Evolutionary conservation across 257 asterid genomes (phyloP).

Genomic region (Echites panduratus): DNA sequence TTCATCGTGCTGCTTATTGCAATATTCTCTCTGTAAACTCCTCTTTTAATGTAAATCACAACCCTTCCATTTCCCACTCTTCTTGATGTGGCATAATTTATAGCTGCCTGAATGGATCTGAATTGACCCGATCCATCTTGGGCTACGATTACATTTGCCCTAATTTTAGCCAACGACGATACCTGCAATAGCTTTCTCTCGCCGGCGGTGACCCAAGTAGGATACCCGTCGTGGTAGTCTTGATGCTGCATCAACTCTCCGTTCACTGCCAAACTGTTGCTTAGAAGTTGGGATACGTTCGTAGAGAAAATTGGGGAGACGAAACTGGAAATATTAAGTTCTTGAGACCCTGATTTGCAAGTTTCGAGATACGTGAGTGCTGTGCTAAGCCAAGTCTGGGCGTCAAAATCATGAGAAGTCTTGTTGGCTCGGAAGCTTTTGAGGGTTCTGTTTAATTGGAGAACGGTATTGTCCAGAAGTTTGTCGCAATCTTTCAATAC

Average conservation of each 20-base stretch:
- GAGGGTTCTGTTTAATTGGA: conserved; percentile 41
- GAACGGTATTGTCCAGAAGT: conserved; percentile 45
- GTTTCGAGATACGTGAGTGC: conserved; percentile 56
- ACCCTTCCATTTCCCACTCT: conserved; percentile 41
- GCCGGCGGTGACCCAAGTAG: conserved; percentile 33
- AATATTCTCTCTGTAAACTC: conserved; percentile 64
- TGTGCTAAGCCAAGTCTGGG: conserved; percentile 83
- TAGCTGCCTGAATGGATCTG: conserved; percentile 58
- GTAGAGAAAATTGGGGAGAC: conserved; percentile 37
- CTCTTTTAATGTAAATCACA: conserved; percentile 61
- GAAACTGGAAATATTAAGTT: conserved; percentile 38
- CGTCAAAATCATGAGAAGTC: conserved; percentile 29
- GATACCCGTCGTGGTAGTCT: conserved; percentile 23
- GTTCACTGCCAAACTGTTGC: conserved; percentile 54
- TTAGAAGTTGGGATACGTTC: conserved; percentile 47
- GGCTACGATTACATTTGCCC: conserved; percentile 53
- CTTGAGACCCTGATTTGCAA: conserved; percentile 47
- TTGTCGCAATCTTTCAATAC: conserved; percentile 41
- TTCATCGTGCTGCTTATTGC: conserved; percentile 39
- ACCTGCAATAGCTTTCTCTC: conserved; percentile 46
- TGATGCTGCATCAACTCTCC: conserved; percentile 28
- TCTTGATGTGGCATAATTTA: conserved; percentile 37
- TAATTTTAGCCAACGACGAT: conserved; percentile 17
- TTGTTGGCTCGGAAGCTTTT: conserved; percentile 28
- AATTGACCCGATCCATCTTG: conserved; percentile 62